Evolutionary conservation across 2,329 filamentous ascomycete genomes (phyloP), one percentile per base, ranked within the genome.

Genomic region (Exutisphaerella laricina): DNA sequence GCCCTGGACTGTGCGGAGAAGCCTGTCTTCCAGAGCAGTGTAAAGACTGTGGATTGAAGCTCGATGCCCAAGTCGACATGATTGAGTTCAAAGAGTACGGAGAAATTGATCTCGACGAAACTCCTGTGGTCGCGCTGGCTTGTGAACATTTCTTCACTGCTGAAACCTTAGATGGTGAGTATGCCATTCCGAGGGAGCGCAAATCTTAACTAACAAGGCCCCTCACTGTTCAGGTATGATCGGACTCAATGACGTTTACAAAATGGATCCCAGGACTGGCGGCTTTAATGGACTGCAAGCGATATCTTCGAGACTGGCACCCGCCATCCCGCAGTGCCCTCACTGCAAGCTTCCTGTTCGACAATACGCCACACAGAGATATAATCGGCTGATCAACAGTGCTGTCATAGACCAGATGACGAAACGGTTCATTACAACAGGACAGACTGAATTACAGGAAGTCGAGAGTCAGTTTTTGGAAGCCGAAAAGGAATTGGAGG

Each of bases 1-100:
- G 78, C 43, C 80, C 80, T 1, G 78, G 75, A 0, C 48, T 84
- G 2, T 86, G 82, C 50, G 81, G 82, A 1, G 82, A 85, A 55
- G 45, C 45, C 0, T 87, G 82, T 46, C 81, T 79, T 0, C 35
- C 58, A 1, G 23, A 43, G 2, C 53, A 47, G 1, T 85, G 81
- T 51, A 70, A 64, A 1, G 53, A 53, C 0, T 60, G 61, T 0
- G 63, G 69, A 0, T 61, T 75, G 28, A 73, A 73, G 34, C n/a
- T n/a, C n/a, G 60, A 65, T 1, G 64, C 61, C 4, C 46, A 61
- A 1, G 80, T 82, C 0, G 82, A 86, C 51, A 70, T 77, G 26
- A 66, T 84, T 20, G 63, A 72, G 56, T 66, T 74, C 48, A 65
- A 67, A 23, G 61, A 67, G 1, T 87, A 82, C 56, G 54, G 55